Percentiles rank a stretch among this genome's conserved stretches.
Evolutionary conservation across 352 stramenopile species (phyloP).

Genomic region (Phytophthora macrochlamydospora): DNA sequence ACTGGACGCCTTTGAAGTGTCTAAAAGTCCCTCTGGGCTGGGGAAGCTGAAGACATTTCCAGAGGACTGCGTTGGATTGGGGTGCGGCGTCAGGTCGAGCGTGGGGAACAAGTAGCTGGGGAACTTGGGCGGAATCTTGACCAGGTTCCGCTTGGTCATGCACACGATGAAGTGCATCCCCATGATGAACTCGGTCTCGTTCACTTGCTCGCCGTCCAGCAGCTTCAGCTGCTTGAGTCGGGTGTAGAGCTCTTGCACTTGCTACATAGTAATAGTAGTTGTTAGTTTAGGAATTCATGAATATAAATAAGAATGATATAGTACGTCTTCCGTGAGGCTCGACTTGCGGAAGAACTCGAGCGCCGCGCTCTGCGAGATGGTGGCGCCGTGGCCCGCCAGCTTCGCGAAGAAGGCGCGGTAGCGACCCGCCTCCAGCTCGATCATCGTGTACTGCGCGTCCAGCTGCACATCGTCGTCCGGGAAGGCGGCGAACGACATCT

Average conservation of each 20-base stretch:
- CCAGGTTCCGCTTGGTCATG: conserved; percentile 71
- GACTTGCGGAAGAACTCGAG: conserved; percentile 71
- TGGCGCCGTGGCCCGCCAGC: conserved; percentile 27
- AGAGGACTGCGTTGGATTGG: too few relatives aligned
- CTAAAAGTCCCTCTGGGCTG: conserved; percentile 6
- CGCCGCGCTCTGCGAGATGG: conserved; percentile 34
- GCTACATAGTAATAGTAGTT: conserved; percentile 14
- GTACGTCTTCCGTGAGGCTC: conserved; percentile 42
- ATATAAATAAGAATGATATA: background rate
- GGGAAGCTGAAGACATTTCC: conserved; percentile 28
- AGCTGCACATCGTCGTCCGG: conserved; percentile 25
- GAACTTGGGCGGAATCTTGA: conserved; percentile 49
- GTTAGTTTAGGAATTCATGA: background rate
- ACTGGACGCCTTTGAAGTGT: conserved; percentile 13
- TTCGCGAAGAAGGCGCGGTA: conserved; percentile 70
- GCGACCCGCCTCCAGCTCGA: conserved; percentile 57
- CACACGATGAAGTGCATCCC: conserved; percentile 86
- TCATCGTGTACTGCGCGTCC: conserved; percentile 62
- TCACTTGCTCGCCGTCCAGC: conserved; percentile 41
- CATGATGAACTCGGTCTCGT: conserved; percentile 65
- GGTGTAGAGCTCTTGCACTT: conserved; percentile 54
- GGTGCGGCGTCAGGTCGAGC: conserved; percentile 46
- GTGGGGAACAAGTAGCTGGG: conserved; percentile 69
- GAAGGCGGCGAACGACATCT: conserved; percentile 24
- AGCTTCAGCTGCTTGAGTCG: conserved; percentile 53